Base-by-base conservation (phyloP, 129 eudicot genomes). In the Scalesia atractyloides region DNA sequence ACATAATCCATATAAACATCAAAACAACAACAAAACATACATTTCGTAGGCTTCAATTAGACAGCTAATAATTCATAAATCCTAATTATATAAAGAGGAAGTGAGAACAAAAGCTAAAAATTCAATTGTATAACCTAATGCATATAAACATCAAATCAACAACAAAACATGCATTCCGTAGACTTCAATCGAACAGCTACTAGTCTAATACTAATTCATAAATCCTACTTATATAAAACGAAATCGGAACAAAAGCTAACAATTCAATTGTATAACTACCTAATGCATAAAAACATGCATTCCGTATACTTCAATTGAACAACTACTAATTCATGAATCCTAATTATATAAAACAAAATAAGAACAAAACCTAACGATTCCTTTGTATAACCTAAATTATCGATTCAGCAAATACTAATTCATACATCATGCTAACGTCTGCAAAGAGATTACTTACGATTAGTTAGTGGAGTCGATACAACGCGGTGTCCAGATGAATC, bases 361-460 rank as follows among this genome's bases (percentile, higher is more conserved):
- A 2, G 34, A 30, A 30, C 34, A 30, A 30, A 30, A 30, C 34
- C 34, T 30, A 30, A 30, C 34, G 34, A 30, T 30, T 30, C 34
- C 2, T 1, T 2, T 30, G 34, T 30, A 3, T 30, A 30, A 30
- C 3, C 34, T 1, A 30, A 30, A 30, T 30, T 30, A 30, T 30
- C 34, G 3, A 30, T 30, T 30, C 34, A 30, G 34, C 34, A 30
- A 3, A 30, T 30, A 30, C 34, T 2, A 30, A 30, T 30, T 30
- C 34, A 30, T 30, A 30, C 2, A 30, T 30, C 34, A 2, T 30
- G 3, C 3, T 66, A 36, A 12, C 60, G 15, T 49, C 14, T 48
- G 57, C 24, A 26, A 20, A 51, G 19, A 16, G 53, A 34, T 36
- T 69, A 61, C 81, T 77, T 70, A 77, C 81, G 64, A 48, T 68